Percentiles rank a stretch among this genome's conserved stretches.
Evolutionary conservation across 2,329 filamentous ascomycete species (phyloP).

Genomic region (Pyricularia sp.): DNA sequence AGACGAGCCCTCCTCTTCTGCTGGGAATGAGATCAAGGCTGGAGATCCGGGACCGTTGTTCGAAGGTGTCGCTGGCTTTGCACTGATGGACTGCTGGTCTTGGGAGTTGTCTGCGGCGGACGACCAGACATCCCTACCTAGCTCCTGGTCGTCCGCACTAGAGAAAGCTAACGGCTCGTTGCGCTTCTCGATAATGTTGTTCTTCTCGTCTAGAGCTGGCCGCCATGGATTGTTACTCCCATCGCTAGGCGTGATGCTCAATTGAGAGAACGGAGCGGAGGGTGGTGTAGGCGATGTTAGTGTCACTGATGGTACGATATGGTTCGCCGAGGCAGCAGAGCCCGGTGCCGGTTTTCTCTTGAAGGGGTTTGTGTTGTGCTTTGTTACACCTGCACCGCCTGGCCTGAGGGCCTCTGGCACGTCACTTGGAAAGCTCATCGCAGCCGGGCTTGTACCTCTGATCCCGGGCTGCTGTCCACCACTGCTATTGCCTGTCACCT

Average conservation of each 20-base stretch:
- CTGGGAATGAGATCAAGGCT: slow-evolving; percentile 24
- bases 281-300: slow-evolving; percentile 15
- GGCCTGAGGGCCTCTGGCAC: slow-evolving; percentile 24
- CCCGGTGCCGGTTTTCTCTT: slow-evolving; percentile 31
- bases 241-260: slow-evolving; percentile 28
- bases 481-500: background rate
- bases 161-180: background rate
- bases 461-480: background rate
- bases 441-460: background rate
- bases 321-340: slow-evolving; percentile 7
- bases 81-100: slow-evolving; percentile 8
- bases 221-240: slow-evolving; percentile 35
- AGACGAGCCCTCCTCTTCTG: slow-evolving; percentile 26
- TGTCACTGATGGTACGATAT: background rate
- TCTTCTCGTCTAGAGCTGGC: slow-evolving; percentile 21
- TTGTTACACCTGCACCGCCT: slow-evolving; percentile 13
- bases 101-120: slow-evolving; percentile 11
- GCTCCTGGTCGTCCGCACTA: slow-evolving; percentile 18
- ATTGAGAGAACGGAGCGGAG: slow-evolving; percentile 29
- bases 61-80: slow-evolving; percentile 21
- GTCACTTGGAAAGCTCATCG: slow-evolving; percentile 7
- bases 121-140: slow-evolving; percentile 25
- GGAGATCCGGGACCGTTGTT: slow-evolving; percentile 20
- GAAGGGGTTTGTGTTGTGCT: slow-evolving; percentile 42
- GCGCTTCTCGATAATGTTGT: slow-evolving; percentile 18